Percentiles rank a stretch among this genome's conserved stretches.
Conservation (phyloP, 768 basidiomycete genomes). For the Suillus subalutaceus region DNA sequence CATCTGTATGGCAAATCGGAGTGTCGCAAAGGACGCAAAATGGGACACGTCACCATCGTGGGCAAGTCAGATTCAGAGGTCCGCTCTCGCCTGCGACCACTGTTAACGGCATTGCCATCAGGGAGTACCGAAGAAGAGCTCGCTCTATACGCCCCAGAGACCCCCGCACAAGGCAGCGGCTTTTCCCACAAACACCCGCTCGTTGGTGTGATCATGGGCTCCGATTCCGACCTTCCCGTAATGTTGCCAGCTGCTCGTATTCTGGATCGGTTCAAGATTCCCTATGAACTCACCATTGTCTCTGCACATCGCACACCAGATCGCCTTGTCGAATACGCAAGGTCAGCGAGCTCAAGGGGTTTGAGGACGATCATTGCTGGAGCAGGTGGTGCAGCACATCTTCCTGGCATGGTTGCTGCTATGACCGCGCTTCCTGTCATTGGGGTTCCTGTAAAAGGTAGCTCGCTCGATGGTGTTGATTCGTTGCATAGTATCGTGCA, state of each 20-base stretch:
- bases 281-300: constrained; percentile 94
- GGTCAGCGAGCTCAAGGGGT: constrained; percentile 68
- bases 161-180: constrained; percentile 47
- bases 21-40: constrained; percentile 89
- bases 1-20: constrained; percentile 97
- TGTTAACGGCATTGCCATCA: constrained; percentile 68
- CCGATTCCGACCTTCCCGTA: constrained; percentile 94
- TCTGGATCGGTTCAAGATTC: constrained; percentile 78
- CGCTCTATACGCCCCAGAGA: constrained; percentile 52
- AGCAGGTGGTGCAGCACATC: constrained; percentile 97
- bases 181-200: constrained; percentile 72
- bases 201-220: constrained; percentile 97
- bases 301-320: constrained; percentile 96
- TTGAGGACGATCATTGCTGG: constrained; percentile 86
- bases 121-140: constrained; percentile 46
- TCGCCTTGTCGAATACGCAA: constrained; percentile 80
- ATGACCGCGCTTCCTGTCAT: constrained; percentile 92
- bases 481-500: constrained; percentile 98
- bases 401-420: constrained; percentile 98
- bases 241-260: constrained; percentile 90
- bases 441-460: constrained; percentile 96
- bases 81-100: constrained; percentile 65
- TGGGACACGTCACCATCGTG: constrained; percentile 95
- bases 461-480: constrained; percentile 92
- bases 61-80: constrained; percentile 81